phyloP scores from a whole-genome alignment of 129 eudicot genomes.

The Kitagawia praeruptora region DNA sequence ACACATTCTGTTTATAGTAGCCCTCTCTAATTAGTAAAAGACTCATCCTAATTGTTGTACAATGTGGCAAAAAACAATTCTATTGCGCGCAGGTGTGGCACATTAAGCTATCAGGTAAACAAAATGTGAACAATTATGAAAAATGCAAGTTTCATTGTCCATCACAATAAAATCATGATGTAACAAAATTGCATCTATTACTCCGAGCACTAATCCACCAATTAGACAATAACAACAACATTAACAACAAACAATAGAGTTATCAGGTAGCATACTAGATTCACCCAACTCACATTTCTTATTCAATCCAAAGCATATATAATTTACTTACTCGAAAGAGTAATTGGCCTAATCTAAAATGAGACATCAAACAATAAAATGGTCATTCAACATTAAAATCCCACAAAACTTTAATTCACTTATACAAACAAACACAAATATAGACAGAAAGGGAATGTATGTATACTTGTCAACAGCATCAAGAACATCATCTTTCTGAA shows the following conservation, averaged over 20 bases:
- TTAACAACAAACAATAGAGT: not conserved
- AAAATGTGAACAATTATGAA: too few relatives aligned
- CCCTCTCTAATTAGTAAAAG: too few relatives aligned
- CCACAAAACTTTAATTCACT: not conserved
- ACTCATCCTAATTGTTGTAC: not conserved
- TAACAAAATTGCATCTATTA: too few relatives aligned
- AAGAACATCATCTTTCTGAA: constrained; percentile 66
- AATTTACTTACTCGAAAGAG: not conserved
- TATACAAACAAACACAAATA: not conserved
- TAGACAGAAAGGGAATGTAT: not conserved
- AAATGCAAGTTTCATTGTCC: too few relatives aligned
- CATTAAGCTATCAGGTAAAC: not conserved
- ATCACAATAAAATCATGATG: too few relatives aligned
- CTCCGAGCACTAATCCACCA: not conserved
- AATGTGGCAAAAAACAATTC: not conserved
- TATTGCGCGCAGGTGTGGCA: not conserved
- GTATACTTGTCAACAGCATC: constrained; percentile 76
- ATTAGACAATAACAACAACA: not conserved
- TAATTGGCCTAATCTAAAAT: not conserved
- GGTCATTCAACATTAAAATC: not conserved
- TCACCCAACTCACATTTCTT: not conserved
- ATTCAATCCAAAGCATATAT: not conserved
- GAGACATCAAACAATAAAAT: not conserved
- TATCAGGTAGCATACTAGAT: not conserved
- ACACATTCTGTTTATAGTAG: not conserved